Evolutionary conservation across 441 rosid genomes (phyloP), one percentile per base, ranked within the genome.

Genomic region (Aleurites moluccanus): DNA sequence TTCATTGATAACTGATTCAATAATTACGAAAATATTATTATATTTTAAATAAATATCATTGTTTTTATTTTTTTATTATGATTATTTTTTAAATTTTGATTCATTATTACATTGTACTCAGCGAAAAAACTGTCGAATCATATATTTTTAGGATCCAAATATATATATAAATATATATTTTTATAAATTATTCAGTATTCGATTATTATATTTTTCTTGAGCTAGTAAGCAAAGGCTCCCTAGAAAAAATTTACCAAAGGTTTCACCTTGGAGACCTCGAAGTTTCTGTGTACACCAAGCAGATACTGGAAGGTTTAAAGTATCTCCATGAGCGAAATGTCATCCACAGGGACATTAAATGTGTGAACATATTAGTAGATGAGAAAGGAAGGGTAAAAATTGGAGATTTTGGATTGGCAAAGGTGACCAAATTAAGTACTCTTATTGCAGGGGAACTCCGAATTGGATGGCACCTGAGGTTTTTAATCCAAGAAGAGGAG

Each of bases 401-500:
- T 61, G 21, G 42, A 13, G 40, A 61, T 28, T 67, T 67, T 49
- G 59, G 71, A 47, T 14, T 67, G 15, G 33, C 71, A 0, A 47
- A 3, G 6, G 1, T 0, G 0, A 28, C 25, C 2, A 23, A 49
- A 10, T 16, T 25, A 27, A n/a, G 0, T 16, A 14, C 38, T 45
- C 20, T 23, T 25, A 15, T 15, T 0, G 21, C 4, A 0, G 1
- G 33, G 1, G 40, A 1, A 45, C 56, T 2, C 10, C 35, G 7
- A 3, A 0, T 0, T 67, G 70, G 70, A 45, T 8, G 40, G 56
- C 70, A 25, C 73, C 45, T 38, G 42, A 74, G 70, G 77, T 56
- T 42, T 27, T 45, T 33, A 56, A 74, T 27, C n/a, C 0, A 4
- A 44, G 20, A 28, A n/a, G 0, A 30, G 11, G 44, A 13, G 56